Conservation (phyloP, 805 yeast genomes). For the Lachancea lanzarotensis region DNA sequence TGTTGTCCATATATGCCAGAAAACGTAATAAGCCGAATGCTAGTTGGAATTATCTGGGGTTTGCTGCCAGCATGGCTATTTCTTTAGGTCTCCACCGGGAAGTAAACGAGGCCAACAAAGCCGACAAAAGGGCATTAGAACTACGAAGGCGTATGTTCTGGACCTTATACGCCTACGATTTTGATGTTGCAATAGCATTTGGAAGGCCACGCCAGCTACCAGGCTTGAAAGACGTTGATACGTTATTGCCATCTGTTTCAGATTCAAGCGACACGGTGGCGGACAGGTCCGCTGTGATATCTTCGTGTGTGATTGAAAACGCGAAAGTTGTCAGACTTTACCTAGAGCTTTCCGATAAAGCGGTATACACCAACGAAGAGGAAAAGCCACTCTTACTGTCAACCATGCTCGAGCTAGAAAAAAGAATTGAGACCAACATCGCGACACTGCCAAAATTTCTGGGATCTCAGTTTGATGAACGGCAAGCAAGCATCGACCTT, state of each 20-base stretch:
- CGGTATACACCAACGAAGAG: neutral
- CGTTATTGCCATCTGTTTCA: constrained; percentile 44
- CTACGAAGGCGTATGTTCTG: constrained; percentile 62
- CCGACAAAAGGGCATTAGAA: constrained; percentile 30
- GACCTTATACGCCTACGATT: constrained; percentile 58
- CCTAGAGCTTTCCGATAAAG: constrained; percentile 37
- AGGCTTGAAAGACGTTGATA: constrained; percentile 39
- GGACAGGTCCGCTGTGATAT: constrained; percentile 43
- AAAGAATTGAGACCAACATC: constrained; percentile 15
- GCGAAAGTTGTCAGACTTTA: constrained; percentile 44
- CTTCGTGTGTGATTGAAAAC: constrained; percentile 53
- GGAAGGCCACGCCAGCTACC: constrained; percentile 60
- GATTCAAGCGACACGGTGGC: constrained; percentile 34
- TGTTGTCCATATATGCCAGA: constrained; percentile 55
- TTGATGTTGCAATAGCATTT: constrained; percentile 56
- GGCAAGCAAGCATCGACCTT: neutral
- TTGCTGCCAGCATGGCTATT: constrained; percentile 60
- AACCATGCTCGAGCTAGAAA: neutral
- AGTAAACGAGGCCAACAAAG: constrained; percentile 18
- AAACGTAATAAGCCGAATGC: constrained; percentile 61
- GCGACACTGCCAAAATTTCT: constrained; percentile 31
- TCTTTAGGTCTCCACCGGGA: constrained; percentile 59
- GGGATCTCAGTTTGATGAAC: neutral
- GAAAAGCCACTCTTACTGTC: neutral
- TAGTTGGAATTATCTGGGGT: constrained; percentile 61